Conservation (phyloP, 2,329 filamentous ascomycete species). For the Cryoendolithus antarcticus region DNA sequence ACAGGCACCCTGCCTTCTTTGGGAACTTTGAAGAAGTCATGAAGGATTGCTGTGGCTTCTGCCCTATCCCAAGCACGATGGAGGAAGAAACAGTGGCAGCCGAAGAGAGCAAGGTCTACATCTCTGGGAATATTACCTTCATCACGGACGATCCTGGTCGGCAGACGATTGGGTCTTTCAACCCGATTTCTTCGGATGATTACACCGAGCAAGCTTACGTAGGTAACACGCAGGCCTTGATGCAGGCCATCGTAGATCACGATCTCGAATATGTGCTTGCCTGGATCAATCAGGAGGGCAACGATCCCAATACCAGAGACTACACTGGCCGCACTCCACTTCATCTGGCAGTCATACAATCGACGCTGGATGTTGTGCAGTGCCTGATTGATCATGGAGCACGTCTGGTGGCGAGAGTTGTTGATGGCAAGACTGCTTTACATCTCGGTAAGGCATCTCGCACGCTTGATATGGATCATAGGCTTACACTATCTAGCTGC, state of each 20-base stretch:
- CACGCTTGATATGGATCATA: no score
- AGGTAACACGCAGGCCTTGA: slow-evolving; percentile 63
- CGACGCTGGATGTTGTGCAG: slow-evolving; percentile 57
- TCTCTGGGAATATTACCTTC: slow-evolving; percentile 62
- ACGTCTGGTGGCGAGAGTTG: slow-evolving; percentile 59
- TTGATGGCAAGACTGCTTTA: slow-evolving; percentile 70
- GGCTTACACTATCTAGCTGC: no score
- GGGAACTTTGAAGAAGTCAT: slow-evolving; percentile 63
- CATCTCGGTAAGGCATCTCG: no score
- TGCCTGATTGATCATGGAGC: slow-evolving; percentile 60
- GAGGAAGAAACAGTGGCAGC: slow-evolving; percentile 61
- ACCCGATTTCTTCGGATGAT: slow-evolving; percentile 68
- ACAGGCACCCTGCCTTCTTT: slow-evolving; percentile 78
- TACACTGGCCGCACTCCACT: slow-evolving; percentile 68
- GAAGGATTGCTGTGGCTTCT: slow-evolving; percentile 69
- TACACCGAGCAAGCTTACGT: slow-evolving; percentile 91
- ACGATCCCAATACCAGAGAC: slow-evolving; percentile 62
- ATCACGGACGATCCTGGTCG: slow-evolving; percentile 74
- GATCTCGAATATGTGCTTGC: slow-evolving; percentile 58
- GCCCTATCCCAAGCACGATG: slow-evolving; percentile 54
- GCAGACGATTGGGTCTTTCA: slow-evolving; percentile 61
- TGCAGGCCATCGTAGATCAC: slow-evolving; percentile 66
- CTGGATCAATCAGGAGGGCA: slow-evolving; percentile 55
- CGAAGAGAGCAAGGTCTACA: slow-evolving; percentile 62
- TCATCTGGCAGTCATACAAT: slow-evolving; percentile 60